A percentile compares a stretch with the other conserved stretches of the same genome.
Evolutionary conservation across 148 eudicot genomes (phyloP).

Genomic region (Euryodendron excelsum): DNA sequence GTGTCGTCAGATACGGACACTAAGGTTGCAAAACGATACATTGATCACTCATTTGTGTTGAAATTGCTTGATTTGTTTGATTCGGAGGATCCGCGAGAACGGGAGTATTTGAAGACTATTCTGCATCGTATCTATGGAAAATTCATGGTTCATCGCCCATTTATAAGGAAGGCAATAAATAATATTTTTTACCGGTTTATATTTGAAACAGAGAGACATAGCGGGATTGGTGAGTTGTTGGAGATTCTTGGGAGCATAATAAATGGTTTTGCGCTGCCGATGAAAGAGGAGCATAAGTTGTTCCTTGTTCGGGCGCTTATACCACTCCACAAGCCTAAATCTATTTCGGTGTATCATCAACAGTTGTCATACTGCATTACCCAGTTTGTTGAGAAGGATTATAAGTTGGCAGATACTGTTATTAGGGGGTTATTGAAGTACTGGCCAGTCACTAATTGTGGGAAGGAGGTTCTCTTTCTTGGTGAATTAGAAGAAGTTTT

Average conservation of each 20-base stretch:
- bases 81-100: slow-evolving; percentile 47
- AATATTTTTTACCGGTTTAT: slow-evolving; percentile 48
- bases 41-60: slow-evolving; percentile 49
- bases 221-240: slow-evolving; percentile 49
- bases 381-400: slow-evolving; percentile 55
- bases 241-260: slow-evolving; percentile 59
- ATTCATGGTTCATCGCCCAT: slow-evolving; percentile 60
- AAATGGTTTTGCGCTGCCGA: slow-evolving; percentile 52
- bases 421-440: slow-evolving; percentile 47
- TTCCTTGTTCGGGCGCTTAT: slow-evolving; percentile 50
- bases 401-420: slow-evolving; percentile 49
- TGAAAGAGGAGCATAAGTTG: slow-evolving; percentile 60
- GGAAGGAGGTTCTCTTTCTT: slow-evolving; percentile 52
- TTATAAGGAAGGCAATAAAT: slow-evolving; percentile 43
- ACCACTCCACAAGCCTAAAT: slow-evolving; percentile 54
- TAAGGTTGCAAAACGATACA: slow-evolving; percentile 42
- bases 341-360: slow-evolving; percentile 36
- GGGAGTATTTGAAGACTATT: slow-evolving; percentile 55
- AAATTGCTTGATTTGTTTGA: slow-evolving; percentile 51
- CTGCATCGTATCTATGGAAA: slow-evolving; percentile 51
- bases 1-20: slow-evolving; percentile 49
- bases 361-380: slow-evolving; percentile 48
- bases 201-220: slow-evolving; percentile 53
- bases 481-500: slow-evolving; percentile 56
- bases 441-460: slow-evolving; percentile 58